Evolutionary conservation across 148 eudicot species (phyloP), one percentile per base, ranked within the genome.

Genomic region (Persicaria maculosa): DNA sequence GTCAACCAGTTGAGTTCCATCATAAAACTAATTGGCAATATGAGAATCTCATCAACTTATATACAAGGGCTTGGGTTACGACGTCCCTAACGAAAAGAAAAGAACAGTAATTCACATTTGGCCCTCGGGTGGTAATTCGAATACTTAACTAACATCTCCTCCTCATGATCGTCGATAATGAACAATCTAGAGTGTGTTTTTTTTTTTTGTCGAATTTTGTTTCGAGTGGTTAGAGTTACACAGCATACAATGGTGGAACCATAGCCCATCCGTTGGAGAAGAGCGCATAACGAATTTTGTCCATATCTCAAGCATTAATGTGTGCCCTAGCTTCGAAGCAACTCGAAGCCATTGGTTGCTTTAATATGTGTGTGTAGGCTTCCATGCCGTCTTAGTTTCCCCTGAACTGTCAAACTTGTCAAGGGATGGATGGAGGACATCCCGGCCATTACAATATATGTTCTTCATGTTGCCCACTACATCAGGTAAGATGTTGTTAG

Each of bases 241-340:
- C 52, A 48, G 12, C 52, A 48, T 59, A 25, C 65, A 59, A 59
- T 59, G 61, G 22, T 55, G 61, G 22, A 58, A 58, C 64, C 64
- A 58, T 58, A 19, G 36, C 36, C 52, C 5, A 54, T 15, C 19
- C 7, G 25, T 54, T 54, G 16, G 20, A 16, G 58, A 58, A 19
- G 65, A 0, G 40, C 40, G 3, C 31, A 58, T 58, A 17, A 58
- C 20, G 40, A 20, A 9, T 36, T 1, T 40, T 65, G 70, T 65
- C 70, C 9, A 14, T 14, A 36, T 65, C 70, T 65, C 44, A 44
- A 12, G 70, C 70, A 65, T 65, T 65, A 36, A 65, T 65, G 40
- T 65, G 69, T 65, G 70, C 70, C 70, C 70, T 65, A 9, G 43
- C 15, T 1, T 5, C 43, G 47, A 65, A 65, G 70, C 70, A 65